Evolutionary conservation across 2,329 filamentous ascomycete species (phyloP).

Genomic region (Botrytis squamosa): DNA sequence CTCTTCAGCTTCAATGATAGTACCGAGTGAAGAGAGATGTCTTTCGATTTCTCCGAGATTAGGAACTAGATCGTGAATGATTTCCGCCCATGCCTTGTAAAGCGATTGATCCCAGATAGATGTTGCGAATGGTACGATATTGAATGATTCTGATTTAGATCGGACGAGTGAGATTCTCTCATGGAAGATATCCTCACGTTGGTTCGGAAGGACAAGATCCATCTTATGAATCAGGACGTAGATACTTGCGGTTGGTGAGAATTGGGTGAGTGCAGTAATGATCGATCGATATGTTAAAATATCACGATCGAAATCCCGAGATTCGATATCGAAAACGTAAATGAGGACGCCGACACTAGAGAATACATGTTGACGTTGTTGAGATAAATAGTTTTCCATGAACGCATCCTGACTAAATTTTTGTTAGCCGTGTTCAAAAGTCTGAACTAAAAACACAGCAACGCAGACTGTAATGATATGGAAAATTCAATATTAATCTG

Average conservation of each 20-base stretch:
- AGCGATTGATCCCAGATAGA: slow-evolving; percentile 98
- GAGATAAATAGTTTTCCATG: slow-evolving; percentile 96
- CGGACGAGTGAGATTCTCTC: slow-evolving; percentile 77
- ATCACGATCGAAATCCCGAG: slow-evolving; percentile 88
- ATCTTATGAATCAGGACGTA: slow-evolving; percentile 99
- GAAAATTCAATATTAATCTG: background rate
- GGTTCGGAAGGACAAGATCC: slow-evolving; percentile 83
- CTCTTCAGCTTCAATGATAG: slow-evolving; percentile 88
- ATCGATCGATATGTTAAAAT: slow-evolving; percentile 90
- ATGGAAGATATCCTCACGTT: slow-evolving; percentile 79
- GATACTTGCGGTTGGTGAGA: slow-evolving; percentile 75
- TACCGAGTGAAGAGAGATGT: slow-evolving; percentile 77
- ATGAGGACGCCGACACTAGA: slow-evolving; percentile 94
- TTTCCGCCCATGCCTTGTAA: slow-evolving; percentile 97
- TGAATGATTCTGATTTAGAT: slow-evolving; percentile 70
- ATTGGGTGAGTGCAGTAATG: slow-evolving; percentile 83
- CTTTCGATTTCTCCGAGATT: slow-evolving; percentile 86
- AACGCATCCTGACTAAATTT: slow-evolving; percentile 82
- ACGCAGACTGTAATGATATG: background rate
- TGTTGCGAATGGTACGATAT: slow-evolving; percentile 85
- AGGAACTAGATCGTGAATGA: slow-evolving; percentile 97
- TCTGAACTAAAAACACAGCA: background rate
- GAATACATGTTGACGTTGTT: slow-evolving; percentile 95
- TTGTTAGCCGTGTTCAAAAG: slow-evolving; percentile 26
- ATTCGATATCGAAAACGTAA: slow-evolving; percentile 99